phyloP scores from a whole-genome alignment of 352 stramenopile genomes.

The Phytophthora fragariae region DNA sequence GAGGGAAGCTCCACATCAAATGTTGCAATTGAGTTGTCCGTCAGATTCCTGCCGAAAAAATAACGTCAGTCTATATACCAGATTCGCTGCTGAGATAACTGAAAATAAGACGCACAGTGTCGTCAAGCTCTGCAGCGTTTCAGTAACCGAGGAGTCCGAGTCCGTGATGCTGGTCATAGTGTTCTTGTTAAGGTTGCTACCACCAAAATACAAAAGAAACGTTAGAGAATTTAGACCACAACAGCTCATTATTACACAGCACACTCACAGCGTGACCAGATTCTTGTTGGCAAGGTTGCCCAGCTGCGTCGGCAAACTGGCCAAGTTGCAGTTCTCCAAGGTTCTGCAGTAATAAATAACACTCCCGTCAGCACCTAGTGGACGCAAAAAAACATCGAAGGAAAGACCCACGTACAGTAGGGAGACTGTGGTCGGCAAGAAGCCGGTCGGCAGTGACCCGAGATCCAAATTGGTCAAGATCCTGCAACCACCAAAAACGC shows the following conservation, averaged over 20 bases:
- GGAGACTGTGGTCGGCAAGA: slow-evolving; percentile 61
- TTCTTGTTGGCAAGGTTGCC: slow-evolving; percentile 54
- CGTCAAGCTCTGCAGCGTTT: slow-evolving; percentile 52
- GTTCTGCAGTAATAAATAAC: slow-evolving; percentile 35
- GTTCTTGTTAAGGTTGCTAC: slow-evolving; percentile 71
- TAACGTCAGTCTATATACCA: not conserved
- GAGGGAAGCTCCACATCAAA: slow-evolving; percentile 54
- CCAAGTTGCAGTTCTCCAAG: slow-evolving; percentile 79
- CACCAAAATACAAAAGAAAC: not conserved
- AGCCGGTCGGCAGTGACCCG: slow-evolving; percentile 45
- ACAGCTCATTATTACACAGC: not conserved
- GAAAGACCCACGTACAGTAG: slow-evolving; percentile 36
- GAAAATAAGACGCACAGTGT: slow-evolving; percentile 42
- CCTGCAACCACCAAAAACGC: slow-evolving; percentile 29
- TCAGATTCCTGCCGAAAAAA: slow-evolving; percentile 48
- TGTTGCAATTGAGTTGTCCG: slow-evolving; percentile 51
- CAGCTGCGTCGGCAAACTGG: slow-evolving; percentile 54
- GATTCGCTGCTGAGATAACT: not conserved
- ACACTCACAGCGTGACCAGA: slow-evolving; percentile 59
- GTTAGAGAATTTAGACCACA: not conserved
- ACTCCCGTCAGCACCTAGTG: slow-evolving; percentile 10
- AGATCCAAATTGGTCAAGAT: slow-evolving; percentile 73
- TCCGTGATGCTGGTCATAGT: slow-evolving; percentile 49
- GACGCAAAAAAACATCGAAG: slow-evolving; percentile 9
- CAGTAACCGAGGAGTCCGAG: slow-evolving; percentile 42